Percentiles rank a stretch among this genome's conserved stretches.
phyloP scores from a whole-genome alignment of 2,329 filamentous ascomycete species.

The Fusarium sp. region DNA sequence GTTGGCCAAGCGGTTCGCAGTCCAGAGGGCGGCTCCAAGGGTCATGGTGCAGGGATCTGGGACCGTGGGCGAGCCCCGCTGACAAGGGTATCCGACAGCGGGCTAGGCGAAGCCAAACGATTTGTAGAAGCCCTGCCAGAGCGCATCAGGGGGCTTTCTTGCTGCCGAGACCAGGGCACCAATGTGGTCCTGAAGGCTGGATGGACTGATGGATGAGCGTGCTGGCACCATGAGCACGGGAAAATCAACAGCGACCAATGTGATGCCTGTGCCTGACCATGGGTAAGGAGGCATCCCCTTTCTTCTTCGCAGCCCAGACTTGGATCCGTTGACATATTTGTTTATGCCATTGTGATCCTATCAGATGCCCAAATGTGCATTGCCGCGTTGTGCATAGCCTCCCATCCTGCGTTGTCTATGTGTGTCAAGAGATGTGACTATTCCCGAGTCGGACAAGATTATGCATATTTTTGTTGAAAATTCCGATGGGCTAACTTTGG shows the following conservation, averaged over 20 bases:
- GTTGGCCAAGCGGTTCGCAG: constrained; percentile 35
- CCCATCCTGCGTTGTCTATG: constrained; percentile 2
- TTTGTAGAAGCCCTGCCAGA: constrained; percentile 14
- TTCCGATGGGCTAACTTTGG: constrained; percentile 37
- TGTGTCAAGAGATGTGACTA: constrained; percentile 13
- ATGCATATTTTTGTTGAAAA: constrained; percentile 31
- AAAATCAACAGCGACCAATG: constrained; percentile 40
- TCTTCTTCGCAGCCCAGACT: constrained; percentile 21
- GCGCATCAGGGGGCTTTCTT: constrained; percentile 26
- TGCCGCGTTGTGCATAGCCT: constrained; percentile 9
- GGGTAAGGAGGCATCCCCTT: constrained; percentile 17
- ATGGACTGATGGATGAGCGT: constrained; percentile 41
- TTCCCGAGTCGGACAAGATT: constrained; percentile 18
- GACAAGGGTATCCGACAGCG: constrained; percentile 33
- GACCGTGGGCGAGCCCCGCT: constrained; percentile 14
- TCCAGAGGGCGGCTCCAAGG: constrained; percentile 38
- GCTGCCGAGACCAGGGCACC: constrained; percentile 33
- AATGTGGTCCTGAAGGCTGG: not conserved
- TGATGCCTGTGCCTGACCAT: constrained; percentile 34
- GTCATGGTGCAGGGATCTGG: constrained; percentile 16
- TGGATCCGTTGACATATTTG: constrained; percentile 33
- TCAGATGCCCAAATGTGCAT: constrained; percentile 25
- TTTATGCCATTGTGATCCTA: constrained; percentile 40
- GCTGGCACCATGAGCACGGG: constrained; percentile 34
- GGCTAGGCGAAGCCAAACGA: constrained; percentile 33